phyloP scores from a whole-genome alignment of 768 basidiomycete species.

The Podaxis carcinomalis region DNA sequence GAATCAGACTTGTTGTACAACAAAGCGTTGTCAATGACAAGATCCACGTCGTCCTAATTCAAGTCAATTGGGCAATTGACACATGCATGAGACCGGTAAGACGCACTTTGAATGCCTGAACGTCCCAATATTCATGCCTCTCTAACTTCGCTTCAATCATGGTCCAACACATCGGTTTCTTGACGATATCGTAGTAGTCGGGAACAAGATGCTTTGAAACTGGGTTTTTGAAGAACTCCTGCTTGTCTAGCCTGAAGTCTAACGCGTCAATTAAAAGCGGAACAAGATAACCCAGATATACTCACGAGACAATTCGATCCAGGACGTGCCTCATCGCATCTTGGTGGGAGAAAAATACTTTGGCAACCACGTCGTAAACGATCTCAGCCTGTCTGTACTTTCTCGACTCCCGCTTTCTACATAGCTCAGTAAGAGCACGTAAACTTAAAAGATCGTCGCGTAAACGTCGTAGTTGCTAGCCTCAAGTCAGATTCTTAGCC shows the following conservation, averaged over 20 bases:
- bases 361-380: constrained; percentile 61
- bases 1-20: constrained; percentile 81
- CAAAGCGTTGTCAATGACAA: constrained; percentile 84
- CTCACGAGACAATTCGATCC: constrained; percentile 67
- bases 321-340: constrained; percentile 57
- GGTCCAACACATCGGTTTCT: constrained; percentile 85
- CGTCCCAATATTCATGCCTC: constrained; percentile 75
- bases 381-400: constrained; percentile 70
- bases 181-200: constrained; percentile 87
- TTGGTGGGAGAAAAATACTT: constrained; percentile 65
- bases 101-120: constrained; percentile 66
- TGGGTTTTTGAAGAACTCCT: constrained; percentile 76
- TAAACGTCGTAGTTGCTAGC: constrained; percentile 54
- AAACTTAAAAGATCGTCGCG: constrained; percentile 76
- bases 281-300: constrained; percentile 9
- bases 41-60: constrained; percentile 67
- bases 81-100: neutral
- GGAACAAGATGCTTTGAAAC: constrained; percentile 77
- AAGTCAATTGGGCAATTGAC: neutral
- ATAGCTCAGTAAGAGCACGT: constrained; percentile 58
- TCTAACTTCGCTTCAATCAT: constrained; percentile 81
- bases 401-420: constrained; percentile 73
- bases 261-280: neutral
- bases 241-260: constrained; percentile 57
- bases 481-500: neutral